Base-by-base conservation (phyloP, 2,329 filamentous ascomycete genomes). In the Cercospora sp. region DNA sequence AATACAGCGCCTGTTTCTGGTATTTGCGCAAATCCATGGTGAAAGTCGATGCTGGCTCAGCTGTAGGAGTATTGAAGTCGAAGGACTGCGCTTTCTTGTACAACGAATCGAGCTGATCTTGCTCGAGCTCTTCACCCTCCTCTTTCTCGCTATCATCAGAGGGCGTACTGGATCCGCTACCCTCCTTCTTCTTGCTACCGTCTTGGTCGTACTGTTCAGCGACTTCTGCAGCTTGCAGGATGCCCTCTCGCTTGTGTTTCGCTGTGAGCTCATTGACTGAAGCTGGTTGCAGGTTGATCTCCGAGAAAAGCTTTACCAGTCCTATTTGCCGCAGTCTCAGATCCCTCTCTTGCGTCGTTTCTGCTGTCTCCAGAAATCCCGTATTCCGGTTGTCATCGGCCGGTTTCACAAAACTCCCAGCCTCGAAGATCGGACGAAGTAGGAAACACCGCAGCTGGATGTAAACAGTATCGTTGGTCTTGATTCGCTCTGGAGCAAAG, bases 81-180 rank as follows among this genome's bases (percentile, higher is more conserved):
- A 98, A 98, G 0, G 93, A 94, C 76, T 99, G 95, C 0, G 95
- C 95, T 77, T 99, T 99, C 76, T 91, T 92, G 80, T 99, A 99
- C 1, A 99, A 81, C 0, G 91, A 89, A 78, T 99, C 95, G 3
- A 99, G 89, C 77, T 99, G 95, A 74, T 97, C 94, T 78, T 98
- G 93, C 76, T 98, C 93, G 0, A 99, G 85, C 79, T 98, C 94
- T 74, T 94, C 87, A 2, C 93, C 93, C 40, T 97, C 94, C 73
- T 97, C 94, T 57, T 64, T 64, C 51, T 64, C 62, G 28, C 75
- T 74, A 58, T 88, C 91, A 5, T 87, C 86, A 0, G 84, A 83
- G 3, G 82, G 80, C n/a, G 89, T 86, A 0, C 89, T 89, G 1
- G 83, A 84, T 12, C 81, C 81, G 13, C 79, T 78, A 36, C 80